Evolutionary conservation across 805 yeast genomes (phyloP).

Genomic region (Grigorovia yakushimaensis): DNA sequence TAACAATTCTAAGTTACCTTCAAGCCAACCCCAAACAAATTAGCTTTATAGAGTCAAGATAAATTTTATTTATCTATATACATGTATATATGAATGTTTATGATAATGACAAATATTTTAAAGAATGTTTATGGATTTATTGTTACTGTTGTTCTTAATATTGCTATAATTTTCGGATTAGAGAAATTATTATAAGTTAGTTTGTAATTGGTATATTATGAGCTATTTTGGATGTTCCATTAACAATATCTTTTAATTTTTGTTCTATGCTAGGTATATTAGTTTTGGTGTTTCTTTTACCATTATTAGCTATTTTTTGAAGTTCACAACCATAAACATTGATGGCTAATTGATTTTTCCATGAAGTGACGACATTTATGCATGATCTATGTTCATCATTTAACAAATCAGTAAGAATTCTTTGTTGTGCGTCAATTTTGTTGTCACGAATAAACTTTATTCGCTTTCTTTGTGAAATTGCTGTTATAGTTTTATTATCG

Average conservation of each 20-base stretch:
- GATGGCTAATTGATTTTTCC: slow-evolving; percentile 22
- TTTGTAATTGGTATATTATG: slow-evolving; percentile 1
- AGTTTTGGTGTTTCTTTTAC: slow-evolving; percentile 17
- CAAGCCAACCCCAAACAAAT: neutral
- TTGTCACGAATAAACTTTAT: slow-evolving; percentile 11
- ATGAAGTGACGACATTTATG: slow-evolving; percentile 16
- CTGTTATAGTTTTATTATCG: slow-evolving; percentile 16
- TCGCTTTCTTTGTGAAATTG: slow-evolving; percentile 18
- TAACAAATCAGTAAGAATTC: slow-evolving; percentile 17
- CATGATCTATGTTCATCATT: slow-evolving; percentile 17
- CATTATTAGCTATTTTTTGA: slow-evolving; percentile 18
- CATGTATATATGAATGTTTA: neutral
- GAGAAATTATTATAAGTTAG: neutral
- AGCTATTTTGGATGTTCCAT: slow-evolving; percentile 8
- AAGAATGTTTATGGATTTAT: neutral
- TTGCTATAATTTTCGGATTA: neutral
- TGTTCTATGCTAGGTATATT: slow-evolving; percentile 16
- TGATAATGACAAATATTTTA: neutral
- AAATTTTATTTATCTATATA: neutral
- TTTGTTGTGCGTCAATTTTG: slow-evolving; percentile 18
- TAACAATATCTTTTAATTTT: slow-evolving; percentile 20
- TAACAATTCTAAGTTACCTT: neutral
- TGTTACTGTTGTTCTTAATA: neutral
- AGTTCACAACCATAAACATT: slow-evolving; percentile 18
- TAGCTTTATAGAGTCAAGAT: neutral